phyloP scores from a whole-genome alignment of 257 asterid species.

The Mitragyna speciosa region DNA sequence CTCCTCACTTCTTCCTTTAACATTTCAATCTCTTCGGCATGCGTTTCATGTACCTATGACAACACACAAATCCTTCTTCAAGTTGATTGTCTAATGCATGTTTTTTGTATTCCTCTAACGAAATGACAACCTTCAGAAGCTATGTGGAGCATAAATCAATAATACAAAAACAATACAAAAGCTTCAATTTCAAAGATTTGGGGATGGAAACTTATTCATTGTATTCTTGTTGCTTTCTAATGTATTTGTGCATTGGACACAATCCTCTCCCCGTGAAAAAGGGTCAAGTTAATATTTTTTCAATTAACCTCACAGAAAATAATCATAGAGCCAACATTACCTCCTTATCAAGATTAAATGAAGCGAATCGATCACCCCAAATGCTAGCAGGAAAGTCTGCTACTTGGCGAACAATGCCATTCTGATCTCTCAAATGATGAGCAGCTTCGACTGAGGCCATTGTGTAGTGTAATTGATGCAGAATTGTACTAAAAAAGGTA shows the following conservation, averaged over 20 bases:
- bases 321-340: background rate
- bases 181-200: background rate
- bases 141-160: too few relatives aligned
- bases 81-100: background rate
- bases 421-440: background rate
- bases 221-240: too few relatives aligned
- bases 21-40: slow-evolving; percentile 20
- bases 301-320: rapidly evolving
- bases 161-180: too few relatives aligned
- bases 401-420: background rate
- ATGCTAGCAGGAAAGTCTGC: background rate
- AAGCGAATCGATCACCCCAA: background rate
- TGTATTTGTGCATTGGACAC: too few relatives aligned
- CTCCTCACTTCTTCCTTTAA: slow-evolving; percentile 30
- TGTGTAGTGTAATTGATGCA: background rate
- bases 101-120: background rate
- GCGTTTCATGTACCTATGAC: background rate
- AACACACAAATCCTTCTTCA: background rate
- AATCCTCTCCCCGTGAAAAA: too few relatives aligned
- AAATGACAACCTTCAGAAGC: background rate
- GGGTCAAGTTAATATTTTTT: too few relatives aligned
- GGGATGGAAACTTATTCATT: too few relatives aligned
- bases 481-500: background rate
- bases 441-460: background rate
- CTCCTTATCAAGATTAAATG: background rate